Evolutionary conservation across 1,284 basidiomycete species (phyloP), one percentile per base, ranked within the genome.

Genomic region (Afroboletus lepidellus): DNA sequence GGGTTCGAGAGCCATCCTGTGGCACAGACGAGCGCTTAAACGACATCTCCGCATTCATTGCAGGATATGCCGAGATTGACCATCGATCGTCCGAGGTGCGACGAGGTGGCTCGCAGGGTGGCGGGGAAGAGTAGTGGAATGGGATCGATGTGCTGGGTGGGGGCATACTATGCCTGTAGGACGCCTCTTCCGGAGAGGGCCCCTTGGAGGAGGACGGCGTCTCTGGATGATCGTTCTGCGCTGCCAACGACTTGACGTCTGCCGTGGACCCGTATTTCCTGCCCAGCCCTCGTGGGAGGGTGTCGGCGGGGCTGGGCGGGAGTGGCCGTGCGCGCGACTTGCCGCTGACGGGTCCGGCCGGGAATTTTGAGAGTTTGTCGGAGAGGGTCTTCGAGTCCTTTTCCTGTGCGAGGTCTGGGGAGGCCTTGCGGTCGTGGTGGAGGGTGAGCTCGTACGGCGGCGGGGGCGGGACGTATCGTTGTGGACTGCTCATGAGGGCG

Each of bases 351-450:
- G 44, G 30, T 21, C 32, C 47, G 7, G 30, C 41, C 3, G 48
- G 12, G 41, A 29, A 38, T 52, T 59, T 66, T 30, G 52, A 37
- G 33, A 42, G 8, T 24, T 61, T 57, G 38, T 54, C 44, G 24
- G 46, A 23, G 30, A 56, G 32, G 30, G 25, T 23, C 39, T 41
- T 41, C 24, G 39, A n/a, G 42, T 57, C 55, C 8, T 53, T 56
- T 8, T 50, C 53, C 61, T 39, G 65, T 61, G 52, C 69, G 60
- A 41, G 66, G 63, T 59, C 54, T 53, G 46, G 61, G 47, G 53
- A 64, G 39, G 77, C 70, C 65, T 84, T 87, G 41, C 71, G 75
- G 64, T 86, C 80, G 39, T 77, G 79, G 54, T 77, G 74, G 46
- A 81, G 72, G 60, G 73, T 80, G 70, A 56, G 71, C 69, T 73